Base-by-base conservation (phyloP, 495 filamentous ascomycete genomes). In the Tuber borchii region DNA sequence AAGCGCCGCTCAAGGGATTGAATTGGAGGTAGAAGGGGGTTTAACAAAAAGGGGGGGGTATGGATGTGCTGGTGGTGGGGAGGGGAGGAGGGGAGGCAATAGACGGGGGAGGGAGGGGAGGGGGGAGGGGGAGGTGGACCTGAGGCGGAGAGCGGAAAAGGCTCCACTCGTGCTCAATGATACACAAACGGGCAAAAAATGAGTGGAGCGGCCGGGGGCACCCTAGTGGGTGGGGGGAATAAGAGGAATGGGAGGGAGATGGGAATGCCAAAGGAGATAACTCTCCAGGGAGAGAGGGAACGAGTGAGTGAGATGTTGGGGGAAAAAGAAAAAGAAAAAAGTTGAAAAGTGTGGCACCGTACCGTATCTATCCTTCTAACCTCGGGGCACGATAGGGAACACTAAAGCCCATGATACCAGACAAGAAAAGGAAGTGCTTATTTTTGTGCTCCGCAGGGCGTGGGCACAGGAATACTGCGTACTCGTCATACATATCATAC, bases 181-280 rank as follows among this genome's bases (percentile, higher is more conserved):
- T 65, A 65, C 56, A 65, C n/a, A 65, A 65, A 65, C 56, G 56
- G 56, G 56, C 48, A 74, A 75, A 73, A 75, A 73, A 72, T 48
- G 74, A 76, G 69, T 65, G 72, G 75, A 75, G 77, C 78, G 77
- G 76, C 72, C 77, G 76, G 78, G 78, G 56, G 16, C n/a, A 65
- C 26, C 56, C 56, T 31, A 31, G 56, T 65, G 56, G 26, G 56
- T 65, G n/a, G 56, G 56, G 51, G 56, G 56, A 65, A 19, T 16
- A 65, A 65, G 56, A 65, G 56, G 56, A 65, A 65, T 65, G 56
- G 4, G 56, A 65, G 51, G 26, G 51, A 31, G 75, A 65, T 73
- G 43, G 72, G 72, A 78, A 79, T 75, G 45, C 17, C 45, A 46
- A 46, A 61, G 51, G 51, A 61, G n/a, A 31, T 61, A 61, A 76